These are phyloP conservation scores for Phytophthora hybrid DNA, from an alignment of 352 stramenopile genomes.

Conservation along the genomic window DNA sequence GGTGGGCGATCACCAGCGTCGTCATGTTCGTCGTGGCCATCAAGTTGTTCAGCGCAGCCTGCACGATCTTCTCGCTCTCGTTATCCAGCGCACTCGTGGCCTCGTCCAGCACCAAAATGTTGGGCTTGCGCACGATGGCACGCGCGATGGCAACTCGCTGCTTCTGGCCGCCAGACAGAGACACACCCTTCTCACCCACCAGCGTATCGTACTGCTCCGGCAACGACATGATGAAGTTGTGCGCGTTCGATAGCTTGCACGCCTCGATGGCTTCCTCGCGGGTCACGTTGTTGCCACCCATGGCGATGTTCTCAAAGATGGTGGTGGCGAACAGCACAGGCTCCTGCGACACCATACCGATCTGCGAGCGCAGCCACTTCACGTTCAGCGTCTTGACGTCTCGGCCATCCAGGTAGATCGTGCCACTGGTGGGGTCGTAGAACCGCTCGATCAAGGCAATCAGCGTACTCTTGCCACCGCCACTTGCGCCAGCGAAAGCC, in stretches of 20 bases:
- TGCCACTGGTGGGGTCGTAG: conserved; percentile 78
- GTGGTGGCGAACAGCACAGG: conserved; percentile 85
- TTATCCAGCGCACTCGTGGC: conserved; percentile 29
- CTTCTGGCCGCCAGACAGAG: conserved; percentile 64
- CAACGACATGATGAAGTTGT: conserved; percentile 92
- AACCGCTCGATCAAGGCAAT: conserved; percentile 83
- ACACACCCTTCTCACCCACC: conserved; percentile 61
- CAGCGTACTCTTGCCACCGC: conserved; percentile 89
- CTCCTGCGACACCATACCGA: conserved; percentile 77
- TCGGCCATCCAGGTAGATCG: conserved; percentile 77
- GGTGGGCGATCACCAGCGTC: conserved; percentile 62
- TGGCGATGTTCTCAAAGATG: conserved; percentile 91
- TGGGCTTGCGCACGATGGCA: conserved; percentile 28
- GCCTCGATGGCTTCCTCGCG: conserved; percentile 82
- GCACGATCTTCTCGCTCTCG: conserved; percentile 49
- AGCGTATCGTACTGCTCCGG: conserved; percentile 90
- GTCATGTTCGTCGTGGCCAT: conserved; percentile 59
- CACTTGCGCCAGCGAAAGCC: conserved; percentile 89
- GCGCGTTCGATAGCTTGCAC: conserved; percentile 85
- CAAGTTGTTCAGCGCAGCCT: conserved; percentile 43
- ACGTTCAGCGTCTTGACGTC: conserved; percentile 42
- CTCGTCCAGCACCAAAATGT: conserved; percentile 28
- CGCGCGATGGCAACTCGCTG: conserved; percentile 47
- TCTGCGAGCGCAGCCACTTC: conserved; percentile 38
- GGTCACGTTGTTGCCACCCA: conserved; percentile 59